These are phyloP conservation scores for Eucalyptus curtisii DNA, from an alignment of 345 rosid genomes.

Conservation along the genomic window DNA sequence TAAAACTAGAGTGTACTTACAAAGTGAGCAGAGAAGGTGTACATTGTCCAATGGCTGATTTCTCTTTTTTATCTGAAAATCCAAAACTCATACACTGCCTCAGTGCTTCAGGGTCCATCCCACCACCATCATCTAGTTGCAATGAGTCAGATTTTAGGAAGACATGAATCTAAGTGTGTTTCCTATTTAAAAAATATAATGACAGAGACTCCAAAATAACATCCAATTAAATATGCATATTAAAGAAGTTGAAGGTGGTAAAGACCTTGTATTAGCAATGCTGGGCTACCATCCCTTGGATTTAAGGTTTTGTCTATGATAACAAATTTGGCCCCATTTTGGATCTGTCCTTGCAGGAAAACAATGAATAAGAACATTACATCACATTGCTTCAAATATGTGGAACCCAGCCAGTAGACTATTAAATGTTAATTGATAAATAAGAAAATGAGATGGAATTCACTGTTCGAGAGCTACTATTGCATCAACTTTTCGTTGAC, in stretches of 20 bases:
- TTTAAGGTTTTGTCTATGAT: slow-evolving; percentile 63
- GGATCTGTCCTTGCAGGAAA: slow-evolving; percentile 66
- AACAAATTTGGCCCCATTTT: slow-evolving; percentile 96
- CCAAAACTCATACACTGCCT: slow-evolving; percentile 94
- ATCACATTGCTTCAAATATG: not conserved
- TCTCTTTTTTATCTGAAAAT: slow-evolving; percentile 78
- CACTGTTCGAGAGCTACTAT: not conserved
- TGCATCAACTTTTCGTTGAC: not conserved
- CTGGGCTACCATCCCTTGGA: slow-evolving; percentile 66
- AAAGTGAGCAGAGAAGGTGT: slow-evolving; percentile 1
- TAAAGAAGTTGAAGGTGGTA: not conserved
- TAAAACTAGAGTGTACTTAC: not conserved
- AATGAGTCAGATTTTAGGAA: not conserved
- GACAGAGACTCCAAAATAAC: not conserved
- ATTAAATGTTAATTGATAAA: not conserved
- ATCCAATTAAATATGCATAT: not conserved
- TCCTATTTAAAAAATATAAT: not conserved
- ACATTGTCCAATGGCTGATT: slow-evolving; percentile 82
- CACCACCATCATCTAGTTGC: slow-evolving; percentile 83
- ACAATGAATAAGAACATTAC: slow-evolving; percentile 7
- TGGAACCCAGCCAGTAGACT: not conserved
- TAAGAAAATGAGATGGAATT: not conserved
- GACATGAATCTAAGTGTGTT: not conserved
- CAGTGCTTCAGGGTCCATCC: slow-evolving; percentile 91
- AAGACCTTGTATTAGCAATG: slow-evolving; percentile 79